These are phyloP conservation scores for Paratrimastix pyriformis DNA, from an alignment of 78 protist species.

Conservation along the genomic window DNA sequence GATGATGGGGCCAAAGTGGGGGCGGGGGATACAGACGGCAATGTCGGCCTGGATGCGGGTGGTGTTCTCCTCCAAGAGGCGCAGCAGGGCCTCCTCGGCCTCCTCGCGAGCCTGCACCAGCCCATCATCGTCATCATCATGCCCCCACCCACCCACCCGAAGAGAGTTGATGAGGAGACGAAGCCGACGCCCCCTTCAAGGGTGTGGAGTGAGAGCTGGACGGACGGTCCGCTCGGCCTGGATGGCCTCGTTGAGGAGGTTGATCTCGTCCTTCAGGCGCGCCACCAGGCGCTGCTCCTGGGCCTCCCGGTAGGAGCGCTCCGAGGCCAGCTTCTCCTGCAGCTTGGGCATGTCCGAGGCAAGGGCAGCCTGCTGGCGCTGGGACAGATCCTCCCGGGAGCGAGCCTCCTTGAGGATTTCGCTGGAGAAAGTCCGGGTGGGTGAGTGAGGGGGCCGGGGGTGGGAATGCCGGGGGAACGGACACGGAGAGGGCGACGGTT, in stretches of 20 bases:
- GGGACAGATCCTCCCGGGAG: not conserved
- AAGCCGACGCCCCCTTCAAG: too few species aligned
- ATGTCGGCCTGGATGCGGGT: not conserved
- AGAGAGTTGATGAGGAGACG: too few species aligned
- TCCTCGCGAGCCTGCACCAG: conserved; percentile 13
- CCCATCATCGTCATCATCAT: too few species aligned
- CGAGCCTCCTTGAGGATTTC: not conserved
- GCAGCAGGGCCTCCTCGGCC: not conserved
- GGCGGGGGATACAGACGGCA: too few species aligned
- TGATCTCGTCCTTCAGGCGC: not conserved
- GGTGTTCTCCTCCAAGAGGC: not conserved
- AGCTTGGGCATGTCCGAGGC: not conserved
- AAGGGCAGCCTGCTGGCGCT: not conserved
- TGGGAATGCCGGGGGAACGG: not conserved
- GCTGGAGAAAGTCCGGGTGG: not conserved
- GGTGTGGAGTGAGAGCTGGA: too few species aligned
- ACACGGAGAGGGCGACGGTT: too few species aligned
- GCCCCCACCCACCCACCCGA: too few species aligned
- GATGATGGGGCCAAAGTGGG: too few species aligned
- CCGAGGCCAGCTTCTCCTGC: not conserved
- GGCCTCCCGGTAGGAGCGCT: not conserved
- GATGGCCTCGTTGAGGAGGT: not conserved
- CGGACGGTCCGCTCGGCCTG: not conserved
- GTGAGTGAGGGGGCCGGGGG: not conserved
- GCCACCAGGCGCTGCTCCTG: not conserved